phyloP scores from a whole-genome alignment of 768 basidiomycete species.

The Tylopilus intermedius region DNA sequence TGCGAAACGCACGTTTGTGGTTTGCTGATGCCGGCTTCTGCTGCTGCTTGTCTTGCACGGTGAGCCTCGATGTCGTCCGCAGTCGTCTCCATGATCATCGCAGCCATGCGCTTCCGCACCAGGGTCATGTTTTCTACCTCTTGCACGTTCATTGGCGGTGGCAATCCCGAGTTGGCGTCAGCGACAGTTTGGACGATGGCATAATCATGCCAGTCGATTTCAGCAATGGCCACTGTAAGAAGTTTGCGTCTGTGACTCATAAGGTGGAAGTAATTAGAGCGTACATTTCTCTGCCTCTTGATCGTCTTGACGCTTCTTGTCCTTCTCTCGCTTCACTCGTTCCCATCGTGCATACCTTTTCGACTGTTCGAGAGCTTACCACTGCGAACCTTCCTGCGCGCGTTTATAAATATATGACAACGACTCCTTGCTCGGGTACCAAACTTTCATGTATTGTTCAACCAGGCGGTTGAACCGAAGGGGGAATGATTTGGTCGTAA shows the following conservation, averaged over 20 bases:
- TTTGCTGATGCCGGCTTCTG: too few relatives aligned
- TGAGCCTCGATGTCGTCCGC: constrained; percentile 82
- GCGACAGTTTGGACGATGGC: constrained; percentile 92
- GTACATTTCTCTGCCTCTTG: constrained; percentile 84
- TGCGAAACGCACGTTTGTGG: too few relatives aligned
- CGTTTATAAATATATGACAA: constrained; percentile 70
- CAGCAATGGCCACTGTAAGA: constrained; percentile 77
- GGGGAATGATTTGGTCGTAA: constrained; percentile 92
- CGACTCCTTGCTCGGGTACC: constrained; percentile 75
- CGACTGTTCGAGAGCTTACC: constrained; percentile 75
- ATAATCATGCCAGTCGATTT: constrained; percentile 99
- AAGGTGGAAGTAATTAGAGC: constrained; percentile 26
- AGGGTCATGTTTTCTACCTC: constrained; percentile 96
- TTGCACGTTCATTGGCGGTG: constrained; percentile 92
- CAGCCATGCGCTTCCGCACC: constrained; percentile 95
- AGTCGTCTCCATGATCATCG: constrained; percentile 96
- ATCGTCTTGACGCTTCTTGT: constrained; percentile 83
- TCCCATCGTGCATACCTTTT: constrained; percentile 86
- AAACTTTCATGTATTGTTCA: constrained; percentile 89
- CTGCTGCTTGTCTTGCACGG: constrained; percentile 75
- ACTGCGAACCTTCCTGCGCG: constrained; percentile 60
- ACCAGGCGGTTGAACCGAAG: constrained; percentile 97
- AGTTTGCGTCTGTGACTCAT: constrained; percentile 1
- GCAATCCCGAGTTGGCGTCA: constrained; percentile 86
- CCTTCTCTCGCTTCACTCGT: constrained; percentile 72